Percentiles rank a stretch among this genome's conserved stretches.
Conservation (phyloP, 768 basidiomycete genomes). For the Mycena rosella region DNA sequence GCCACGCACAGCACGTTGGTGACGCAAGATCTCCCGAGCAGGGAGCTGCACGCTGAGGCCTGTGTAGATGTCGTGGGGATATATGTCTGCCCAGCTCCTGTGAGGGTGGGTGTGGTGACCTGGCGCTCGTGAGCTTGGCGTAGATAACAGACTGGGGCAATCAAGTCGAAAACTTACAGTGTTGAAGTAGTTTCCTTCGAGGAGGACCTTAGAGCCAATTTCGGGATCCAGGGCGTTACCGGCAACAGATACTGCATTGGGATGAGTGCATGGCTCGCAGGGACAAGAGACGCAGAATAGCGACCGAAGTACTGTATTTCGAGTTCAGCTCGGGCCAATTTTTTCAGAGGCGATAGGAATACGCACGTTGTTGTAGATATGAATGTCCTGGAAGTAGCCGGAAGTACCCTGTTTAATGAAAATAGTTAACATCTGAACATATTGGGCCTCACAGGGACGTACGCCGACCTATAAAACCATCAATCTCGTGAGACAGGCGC, state of each 20-base stretch:
- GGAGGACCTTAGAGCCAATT: constrained; percentile 40
- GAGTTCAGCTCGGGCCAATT: neutral
- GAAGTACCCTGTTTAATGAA: constrained; percentile 33
- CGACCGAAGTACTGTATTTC: constrained; percentile 19
- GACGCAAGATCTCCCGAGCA: constrained; percentile 39
- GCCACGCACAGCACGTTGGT: constrained; percentile 34
- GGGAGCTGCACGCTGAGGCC: constrained; percentile 34
- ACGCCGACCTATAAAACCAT: constrained; percentile 13
- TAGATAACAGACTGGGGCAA: neutral
- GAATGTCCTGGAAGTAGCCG: constrained; percentile 41
- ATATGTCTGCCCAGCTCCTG: constrained; percentile 38
- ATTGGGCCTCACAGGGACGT: neutral
- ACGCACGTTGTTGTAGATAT: constrained; percentile 40
- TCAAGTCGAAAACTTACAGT: too few species aligned
- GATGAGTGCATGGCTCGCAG: neutral
- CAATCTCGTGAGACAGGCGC: neutral
- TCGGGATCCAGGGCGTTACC: constrained; percentile 43
- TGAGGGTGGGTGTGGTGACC: constrained; percentile 36
- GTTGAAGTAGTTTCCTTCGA: constrained; percentile 46
- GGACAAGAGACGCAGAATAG: constrained; percentile 9
- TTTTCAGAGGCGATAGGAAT: neutral
- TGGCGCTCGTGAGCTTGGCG: neutral
- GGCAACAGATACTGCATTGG: constrained; percentile 31
- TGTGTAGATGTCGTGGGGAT: constrained; percentile 34
- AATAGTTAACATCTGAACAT: neutral